A percentile compares a stretch with the other conserved stretches of the same genome.
Conservation (phyloP, 2,329 filamentous ascomycete species). For the Cladosporium halotolerans region DNA sequence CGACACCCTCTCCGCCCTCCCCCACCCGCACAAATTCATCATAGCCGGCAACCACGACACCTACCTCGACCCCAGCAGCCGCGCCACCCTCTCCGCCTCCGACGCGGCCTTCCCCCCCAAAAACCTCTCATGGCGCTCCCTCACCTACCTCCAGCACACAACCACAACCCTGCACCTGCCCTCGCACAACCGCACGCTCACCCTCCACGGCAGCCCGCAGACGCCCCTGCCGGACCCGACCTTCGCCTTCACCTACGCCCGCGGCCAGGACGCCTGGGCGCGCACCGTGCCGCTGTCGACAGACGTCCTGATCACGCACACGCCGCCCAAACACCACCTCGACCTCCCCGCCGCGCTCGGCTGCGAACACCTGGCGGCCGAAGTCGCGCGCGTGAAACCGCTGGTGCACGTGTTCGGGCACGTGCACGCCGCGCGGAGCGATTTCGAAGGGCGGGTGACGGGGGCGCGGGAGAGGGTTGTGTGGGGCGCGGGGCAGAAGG, state of each 20-base stretch:
- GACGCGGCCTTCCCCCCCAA: conserved; percentile 43
- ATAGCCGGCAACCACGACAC: conserved; percentile 86
- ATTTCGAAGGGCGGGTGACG: conserved; percentile 19
- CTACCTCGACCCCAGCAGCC: conserved; percentile 66
- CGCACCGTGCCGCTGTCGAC: conserved; percentile 63
- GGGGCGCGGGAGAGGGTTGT: conserved; percentile 63
- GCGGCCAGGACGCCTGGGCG: conserved; percentile 62
- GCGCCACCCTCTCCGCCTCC: conserved; percentile 42
- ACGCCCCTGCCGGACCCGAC: conserved; percentile 71
- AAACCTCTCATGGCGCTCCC: conserved; percentile 57
- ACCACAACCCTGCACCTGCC: conserved; percentile 35
- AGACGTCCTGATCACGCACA: conserved; percentile 76
- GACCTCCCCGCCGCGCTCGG: conserved; percentile 60
- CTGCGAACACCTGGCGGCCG: conserved; percentile 60
- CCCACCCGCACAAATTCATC: conserved; percentile 73
- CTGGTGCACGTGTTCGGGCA: conserved; percentile 79
- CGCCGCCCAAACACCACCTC: conserved; percentile 67
- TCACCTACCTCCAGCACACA: conserved; percentile 74
- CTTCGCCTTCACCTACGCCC: conserved; percentile 72
- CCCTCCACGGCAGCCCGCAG: conserved; percentile 74
- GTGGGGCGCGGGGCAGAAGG: conserved; percentile 67
- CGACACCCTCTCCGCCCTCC: conserved; percentile 70
- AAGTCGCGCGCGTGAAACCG: conserved; percentile 69
- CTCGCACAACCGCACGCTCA: conserved; percentile 50
- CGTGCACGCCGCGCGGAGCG: conserved; percentile 58